Percentiles rank a stretch among this genome's conserved stretches.
Evolutionary conservation across 2,329 filamentous ascomycete genomes (phyloP).

Genomic region (Arthroderma sp.): DNA sequence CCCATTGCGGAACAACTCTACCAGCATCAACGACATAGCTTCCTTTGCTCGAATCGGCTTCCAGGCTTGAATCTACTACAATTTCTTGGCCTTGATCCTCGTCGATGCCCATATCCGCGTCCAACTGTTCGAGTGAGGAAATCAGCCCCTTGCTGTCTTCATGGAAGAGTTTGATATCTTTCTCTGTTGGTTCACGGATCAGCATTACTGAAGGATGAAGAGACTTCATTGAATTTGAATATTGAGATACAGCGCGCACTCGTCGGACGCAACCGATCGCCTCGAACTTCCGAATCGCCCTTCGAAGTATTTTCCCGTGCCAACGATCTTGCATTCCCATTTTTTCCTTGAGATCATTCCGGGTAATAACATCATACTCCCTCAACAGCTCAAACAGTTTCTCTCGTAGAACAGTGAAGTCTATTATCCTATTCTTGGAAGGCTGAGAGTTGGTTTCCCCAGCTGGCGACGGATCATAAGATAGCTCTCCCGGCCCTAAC

Average conservation of each 20-base stretch:
- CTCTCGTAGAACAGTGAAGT: slow-evolving; percentile 40
- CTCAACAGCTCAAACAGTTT: slow-evolving; percentile 40
- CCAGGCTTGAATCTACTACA: slow-evolving; percentile 15
- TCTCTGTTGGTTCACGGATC: slow-evolving; percentile 30
- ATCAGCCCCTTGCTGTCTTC: slow-evolving; percentile 24
- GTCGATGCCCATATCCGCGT: slow-evolving; percentile 20
- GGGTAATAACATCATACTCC: slow-evolving; percentile 40
- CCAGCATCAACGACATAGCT: slow-evolving; percentile 22
- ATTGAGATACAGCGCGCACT: slow-evolving; percentile 33
- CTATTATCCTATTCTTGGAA: slow-evolving; percentile 27
- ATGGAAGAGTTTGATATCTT: slow-evolving; percentile 31
- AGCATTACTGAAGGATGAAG: slow-evolving; percentile 35
- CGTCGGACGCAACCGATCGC: slow-evolving; percentile 35
- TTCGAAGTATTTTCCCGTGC: slow-evolving; percentile 32
- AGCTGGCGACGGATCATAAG: slow-evolving; percentile 8
- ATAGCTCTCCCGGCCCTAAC: slow-evolving; percentile 8
- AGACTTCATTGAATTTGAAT: slow-evolving; percentile 25
- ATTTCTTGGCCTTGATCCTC: slow-evolving; percentile 22
- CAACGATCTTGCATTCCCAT: slow-evolving; percentile 32
- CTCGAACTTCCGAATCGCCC: slow-evolving; percentile 35
- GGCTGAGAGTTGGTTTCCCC: slow-evolving; percentile 12
- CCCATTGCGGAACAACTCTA: slow-evolving; percentile 42
- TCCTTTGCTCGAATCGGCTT: slow-evolving; percentile 10
- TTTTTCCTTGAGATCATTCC: slow-evolving; percentile 41
- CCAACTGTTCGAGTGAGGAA: slow-evolving; percentile 20